A percentile compares a stretch with the other conserved stretches of the same genome.
These are phyloP conservation scores for Podosphaera fusca DNA, from an alignment of 2,329 filamentous ascomycete species.

Conservation along the genomic window DNA sequence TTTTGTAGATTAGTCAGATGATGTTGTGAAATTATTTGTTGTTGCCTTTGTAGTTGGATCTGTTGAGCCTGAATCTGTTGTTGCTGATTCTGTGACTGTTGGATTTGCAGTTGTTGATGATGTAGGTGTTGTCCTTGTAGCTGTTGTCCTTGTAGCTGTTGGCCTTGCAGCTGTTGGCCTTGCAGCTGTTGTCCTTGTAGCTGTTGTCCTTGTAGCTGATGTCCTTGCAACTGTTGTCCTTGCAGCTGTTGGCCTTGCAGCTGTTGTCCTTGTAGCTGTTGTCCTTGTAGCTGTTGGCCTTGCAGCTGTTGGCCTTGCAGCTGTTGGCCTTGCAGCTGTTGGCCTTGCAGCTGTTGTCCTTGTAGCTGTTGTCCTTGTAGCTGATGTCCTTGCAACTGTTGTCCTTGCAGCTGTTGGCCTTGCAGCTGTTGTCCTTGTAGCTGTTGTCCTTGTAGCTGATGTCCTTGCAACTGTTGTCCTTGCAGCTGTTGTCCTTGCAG, in stretches of 20 bases:
- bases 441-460: neutral
- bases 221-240: too few relatives aligned
- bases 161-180: conserved; percentile 2
- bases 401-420: neutral
- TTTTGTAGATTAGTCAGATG: conserved; percentile 4
- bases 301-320: conserved; percentile 1
- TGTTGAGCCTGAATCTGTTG: neutral
- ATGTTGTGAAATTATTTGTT: neutral
- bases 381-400: conserved; percentile 2
- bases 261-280: neutral
- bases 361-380: neutral
- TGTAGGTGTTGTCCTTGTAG: neutral
- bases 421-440: conserved; percentile 1
- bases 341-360: neutral
- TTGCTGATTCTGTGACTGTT: neutral
- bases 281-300: conserved; percentile 1
- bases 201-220: too few relatives aligned
- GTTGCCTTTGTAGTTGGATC: conserved; percentile 1
- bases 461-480: neutral
- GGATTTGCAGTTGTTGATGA: neutral
- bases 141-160: neutral
- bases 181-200: neutral
- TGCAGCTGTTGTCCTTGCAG: conserved; percentile 3
- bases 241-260: too few relatives aligned
- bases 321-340: neutral